These are phyloP conservation scores for Dioscorea cayenensis DNA, from an alignment of 116 monocot genomes.

Conservation along the genomic window DNA sequence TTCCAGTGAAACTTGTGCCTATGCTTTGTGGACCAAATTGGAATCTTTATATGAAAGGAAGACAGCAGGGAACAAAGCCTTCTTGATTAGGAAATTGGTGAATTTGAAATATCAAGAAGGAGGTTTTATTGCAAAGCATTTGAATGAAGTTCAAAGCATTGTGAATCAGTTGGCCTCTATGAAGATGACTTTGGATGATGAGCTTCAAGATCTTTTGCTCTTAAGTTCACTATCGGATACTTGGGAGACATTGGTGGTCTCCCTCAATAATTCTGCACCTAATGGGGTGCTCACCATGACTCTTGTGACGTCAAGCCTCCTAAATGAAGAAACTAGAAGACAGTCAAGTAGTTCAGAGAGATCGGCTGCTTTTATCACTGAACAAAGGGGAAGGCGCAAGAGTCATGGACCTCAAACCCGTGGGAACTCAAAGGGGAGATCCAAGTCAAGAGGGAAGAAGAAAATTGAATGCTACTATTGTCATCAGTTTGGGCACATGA, in stretches of 20 bases:
- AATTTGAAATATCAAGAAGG: slow-evolving; percentile 10
- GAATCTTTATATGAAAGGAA: slow-evolving; percentile 11
- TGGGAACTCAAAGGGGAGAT: not conserved
- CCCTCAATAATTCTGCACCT: not conserved
- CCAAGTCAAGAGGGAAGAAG: not conserved
- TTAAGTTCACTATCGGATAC: not conserved
- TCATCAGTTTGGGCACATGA: not conserved
- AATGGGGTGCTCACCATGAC: not conserved
- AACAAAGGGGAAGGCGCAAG: not conserved
- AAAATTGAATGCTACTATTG: not conserved
- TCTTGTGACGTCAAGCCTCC: not conserved
- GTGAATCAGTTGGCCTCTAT: slow-evolving; percentile 7
- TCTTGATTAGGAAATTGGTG: slow-evolving; percentile 11
- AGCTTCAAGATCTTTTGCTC: not conserved
- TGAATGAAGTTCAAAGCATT: slow-evolving; percentile 8
- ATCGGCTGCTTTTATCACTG: not conserved
- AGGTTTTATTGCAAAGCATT: not conserved
- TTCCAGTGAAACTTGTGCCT: not conserved
- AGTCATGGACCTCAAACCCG: not conserved
- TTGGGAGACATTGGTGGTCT: too few species aligned
- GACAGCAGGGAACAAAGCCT: slow-evolving; percentile 8
- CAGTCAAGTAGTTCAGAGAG: not conserved
- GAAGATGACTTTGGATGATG: slow-evolving; percentile 4
- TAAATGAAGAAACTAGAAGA: slow-evolving; percentile 1
- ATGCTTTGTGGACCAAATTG: slow-evolving; percentile 7